Evolutionary conservation across 129 eudicot species (phyloP).

Genomic region (Chrysanthemum seticuspe): DNA sequence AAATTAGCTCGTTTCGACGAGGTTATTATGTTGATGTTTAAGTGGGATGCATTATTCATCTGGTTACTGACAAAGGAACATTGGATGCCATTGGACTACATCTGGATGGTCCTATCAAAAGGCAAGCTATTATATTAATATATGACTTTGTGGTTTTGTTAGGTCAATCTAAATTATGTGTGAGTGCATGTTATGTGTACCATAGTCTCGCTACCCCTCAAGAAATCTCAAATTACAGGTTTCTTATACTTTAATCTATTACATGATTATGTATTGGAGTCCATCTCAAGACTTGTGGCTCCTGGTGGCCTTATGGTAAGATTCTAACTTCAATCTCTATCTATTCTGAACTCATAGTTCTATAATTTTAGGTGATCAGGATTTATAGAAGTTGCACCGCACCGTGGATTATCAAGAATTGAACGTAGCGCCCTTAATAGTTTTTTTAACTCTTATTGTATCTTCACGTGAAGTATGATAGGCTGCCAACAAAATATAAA

Average conservation of each 20-base stretch:
- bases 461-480: too few species aligned
- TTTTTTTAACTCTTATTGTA: too few species aligned
- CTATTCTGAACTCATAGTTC: background rate
- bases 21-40: too few species aligned
- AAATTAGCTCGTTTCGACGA: background rate
- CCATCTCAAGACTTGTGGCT: constrained; percentile 78
- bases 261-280: constrained; percentile 97
- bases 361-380: background rate
- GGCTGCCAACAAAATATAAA: too few species aligned
- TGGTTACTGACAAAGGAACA: constrained; percentile 65
- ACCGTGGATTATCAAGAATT: too few species aligned
- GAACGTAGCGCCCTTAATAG: too few species aligned
- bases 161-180: constrained; percentile 1
- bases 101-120: constrained; percentile 94
- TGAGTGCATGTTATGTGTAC: background rate
- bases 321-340: background rate
- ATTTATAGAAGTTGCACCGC: too few species aligned
- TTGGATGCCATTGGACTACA: constrained; percentile 98
- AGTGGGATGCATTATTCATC: background rate
- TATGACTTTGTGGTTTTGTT: background rate
- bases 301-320: constrained; percentile 93
- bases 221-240: background rate
- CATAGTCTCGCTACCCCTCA: background rate
- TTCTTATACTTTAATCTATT: constrained; percentile 6
- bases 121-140: constrained; percentile 37